Evolutionary conservation across 306 rosid genomes (phyloP), one percentile per base, ranked within the genome.

Genomic region (Lotus japonicus): DNA sequence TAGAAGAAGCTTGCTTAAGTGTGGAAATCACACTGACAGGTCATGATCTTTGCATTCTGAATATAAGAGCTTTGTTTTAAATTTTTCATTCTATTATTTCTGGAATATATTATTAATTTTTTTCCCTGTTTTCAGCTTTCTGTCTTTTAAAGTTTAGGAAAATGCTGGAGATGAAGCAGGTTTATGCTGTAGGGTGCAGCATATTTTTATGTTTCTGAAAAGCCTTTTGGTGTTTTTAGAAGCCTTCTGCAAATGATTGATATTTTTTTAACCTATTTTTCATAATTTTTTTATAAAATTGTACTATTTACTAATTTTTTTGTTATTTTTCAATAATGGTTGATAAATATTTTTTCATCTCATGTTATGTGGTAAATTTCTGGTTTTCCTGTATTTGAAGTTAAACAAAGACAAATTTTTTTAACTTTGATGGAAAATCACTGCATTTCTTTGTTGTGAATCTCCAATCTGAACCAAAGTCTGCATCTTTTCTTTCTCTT

Each of bases 21-120:
- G 73, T 76, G 72, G 83, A 83, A 83, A 77, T 85, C 77, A 61
- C 49, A 66, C 80, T 79, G 75, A 63, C 84, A 81, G 85, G 83
- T 79, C 68, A 51, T 82, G 85, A 77, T 82, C 82, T 82, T 79
- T 77, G 77, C 69, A 74, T 83, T 81, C 73, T 74, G 49, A 79
- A 68, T 74, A 60, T 7, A 41, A 21, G 61, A 61, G 57, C 12
- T 41, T 57, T 55, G 23, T 31, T 45, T 57, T 0, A 8, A 21
- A n/a, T 7, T 46, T 44, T 53, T 44, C 41, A 26, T 23, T 9
- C 13, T 49, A 43, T 31, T 11, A 16, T 42, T 66, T 75, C 61
- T 35, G 39, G 55, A 46, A 21, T 67, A 68, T 66, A 11, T 73
- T 59, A 45, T 10, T 58, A 42, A 17, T 65, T 71, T 66, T 66